Evolutionary conservation across 768 basidiomycete genomes (phyloP).

Genomic region (Erythrobasidium yunnanense): DNA sequence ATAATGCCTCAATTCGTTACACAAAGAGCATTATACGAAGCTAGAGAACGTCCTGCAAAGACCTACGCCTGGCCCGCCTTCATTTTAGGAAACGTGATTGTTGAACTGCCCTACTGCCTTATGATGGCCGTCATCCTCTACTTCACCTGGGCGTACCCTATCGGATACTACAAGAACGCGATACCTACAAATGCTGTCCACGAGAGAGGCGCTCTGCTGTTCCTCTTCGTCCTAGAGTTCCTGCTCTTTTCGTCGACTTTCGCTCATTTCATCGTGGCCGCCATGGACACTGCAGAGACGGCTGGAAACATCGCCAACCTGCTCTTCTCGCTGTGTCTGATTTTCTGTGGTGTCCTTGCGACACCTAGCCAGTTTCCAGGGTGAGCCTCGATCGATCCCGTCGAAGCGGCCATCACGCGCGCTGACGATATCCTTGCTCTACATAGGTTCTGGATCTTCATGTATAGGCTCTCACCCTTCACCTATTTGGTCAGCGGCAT

Average conservation of each 20-base stretch:
- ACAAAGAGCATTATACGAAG: slow-evolving; percentile 54
- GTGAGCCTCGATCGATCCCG: not conserved
- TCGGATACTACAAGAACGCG: slow-evolving; percentile 44
- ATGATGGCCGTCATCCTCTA: slow-evolving; percentile 39
- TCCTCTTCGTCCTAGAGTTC: slow-evolving; percentile 44
- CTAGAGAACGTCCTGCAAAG: slow-evolving; percentile 55
- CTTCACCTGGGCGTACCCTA: slow-evolving; percentile 43
- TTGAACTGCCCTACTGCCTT: slow-evolving; percentile 29
- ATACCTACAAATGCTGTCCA: slow-evolving; percentile 40
- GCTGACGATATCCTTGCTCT: no score
- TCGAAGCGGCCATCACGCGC: no score
- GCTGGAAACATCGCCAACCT: slow-evolving; percentile 46
- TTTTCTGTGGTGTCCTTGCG: slow-evolving; percentile 45
- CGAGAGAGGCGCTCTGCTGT: slow-evolving; percentile 45
- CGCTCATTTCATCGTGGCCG: slow-evolving; percentile 43
- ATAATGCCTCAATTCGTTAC: slow-evolving; percentile 56
- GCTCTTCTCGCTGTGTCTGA: slow-evolving; percentile 44
- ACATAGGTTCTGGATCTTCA: slow-evolving; percentile 41
- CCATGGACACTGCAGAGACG: slow-evolving; percentile 43
- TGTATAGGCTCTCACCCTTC: slow-evolving; percentile 44
- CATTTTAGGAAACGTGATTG: slow-evolving; percentile 7
- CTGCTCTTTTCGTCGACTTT: slow-evolving; percentile 44
- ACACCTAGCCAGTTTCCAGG: slow-evolving; percentile 36
- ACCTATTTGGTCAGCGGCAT: slow-evolving; percentile 40
- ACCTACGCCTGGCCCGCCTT: slow-evolving; percentile 51